Base-by-base conservation (phyloP, 2,329 filamentous ascomycete species). In the Fusarium sp. region DNA sequence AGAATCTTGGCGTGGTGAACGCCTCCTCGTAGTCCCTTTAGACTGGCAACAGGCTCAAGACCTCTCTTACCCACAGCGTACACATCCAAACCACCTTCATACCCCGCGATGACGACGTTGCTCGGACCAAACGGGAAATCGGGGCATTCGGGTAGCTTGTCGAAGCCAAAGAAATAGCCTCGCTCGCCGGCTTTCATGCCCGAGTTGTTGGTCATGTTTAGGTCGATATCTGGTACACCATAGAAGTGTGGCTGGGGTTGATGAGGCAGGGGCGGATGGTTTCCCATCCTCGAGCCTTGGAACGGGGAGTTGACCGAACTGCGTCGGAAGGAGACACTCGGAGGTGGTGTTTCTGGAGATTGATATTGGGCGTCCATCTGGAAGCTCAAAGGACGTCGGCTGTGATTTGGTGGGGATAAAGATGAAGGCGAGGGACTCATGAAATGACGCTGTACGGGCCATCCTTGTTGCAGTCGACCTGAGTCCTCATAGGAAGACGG, bases 1-100 rank as follows among this genome's bases (percentile, higher is more conserved):
- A 98, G 82, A 30, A 98, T 90, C 82, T 96, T 97, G 62, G 95
- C 95, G 73, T 93, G 89, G 72, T 94, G 86, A 3, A 98, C 93
- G 28, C 91, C 91, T 45, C 96, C 96, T 76, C 91, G 90, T 34
- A 98, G 85, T 9, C 94, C 94, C 78, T 92, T 92, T 54, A 98
- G 84, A 63, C 90, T 90, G 26, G 91, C 91, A 36, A 94, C 84
- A 28, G 89, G 87, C 62, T 94, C 92, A 61, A 94, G 82, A 55
- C 92, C 93, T 70, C 91, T 90, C 78, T 92, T 93, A 48, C 91
- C 90, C 36, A 97, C 88, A 26, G 90, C 87, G 74, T 94, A 92
- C 22, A 98, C 88, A 72, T 96, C 92, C 56, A 98, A 80, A 3
- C 92, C 92, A 47, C 94, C 94, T 79, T 97, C 93, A 75, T 91